Base-by-base conservation (phyloP, 108 stramenopile species). In the Aurantiochytrium sp. region DNA sequence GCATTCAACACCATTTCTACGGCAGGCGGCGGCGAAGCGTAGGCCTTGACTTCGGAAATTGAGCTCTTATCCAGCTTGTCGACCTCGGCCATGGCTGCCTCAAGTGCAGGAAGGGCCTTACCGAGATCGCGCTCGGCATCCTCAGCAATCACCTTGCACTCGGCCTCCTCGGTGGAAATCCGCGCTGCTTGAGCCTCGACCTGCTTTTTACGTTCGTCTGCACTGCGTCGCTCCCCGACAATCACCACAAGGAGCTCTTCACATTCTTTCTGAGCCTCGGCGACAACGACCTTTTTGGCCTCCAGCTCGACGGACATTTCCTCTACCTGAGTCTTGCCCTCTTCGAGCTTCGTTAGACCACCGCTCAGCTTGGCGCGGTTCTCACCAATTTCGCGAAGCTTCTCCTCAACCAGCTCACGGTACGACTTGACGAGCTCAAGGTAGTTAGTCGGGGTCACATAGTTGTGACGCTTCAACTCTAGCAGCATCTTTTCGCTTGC, bases 361-460 rank as follows among this genome's bases (percentile, higher is more conserved):
- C 92, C 93, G 42, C 72, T 72, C 58, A 95, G 89, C 89, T 95
- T 95, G 88, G 91, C 89, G 89, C 88, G 69, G 29, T 73, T 58
- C 23, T 90, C 92, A 8, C 93, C 92, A 19, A 95, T 55, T 57
- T 93, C 92, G 16, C 58, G 53, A 5, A 92, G 89, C 90, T 94
- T 93, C 87, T 95, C 94, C 14, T 35, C 89, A 14, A 95, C 44
- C 44, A 94, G 87, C 10, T 88, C 29, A 10, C 91, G 59, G 89
- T 94, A 95, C 49, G 93, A 93, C 89, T 94, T 94, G 4, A 94
- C 94, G 8, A 95, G 93, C 91, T 95, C 95, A 16, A 95, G 92
- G 91, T 94, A 95, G 69, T 95, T 93, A 5, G 94, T 95, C 5
- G 95, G 95, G 6, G 95, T 95, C 14, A 95, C 94, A 72, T 95